Evolutionary conservation across 305 asterid genomes (phyloP).

Genomic region (Striga hermonthica): DNA sequence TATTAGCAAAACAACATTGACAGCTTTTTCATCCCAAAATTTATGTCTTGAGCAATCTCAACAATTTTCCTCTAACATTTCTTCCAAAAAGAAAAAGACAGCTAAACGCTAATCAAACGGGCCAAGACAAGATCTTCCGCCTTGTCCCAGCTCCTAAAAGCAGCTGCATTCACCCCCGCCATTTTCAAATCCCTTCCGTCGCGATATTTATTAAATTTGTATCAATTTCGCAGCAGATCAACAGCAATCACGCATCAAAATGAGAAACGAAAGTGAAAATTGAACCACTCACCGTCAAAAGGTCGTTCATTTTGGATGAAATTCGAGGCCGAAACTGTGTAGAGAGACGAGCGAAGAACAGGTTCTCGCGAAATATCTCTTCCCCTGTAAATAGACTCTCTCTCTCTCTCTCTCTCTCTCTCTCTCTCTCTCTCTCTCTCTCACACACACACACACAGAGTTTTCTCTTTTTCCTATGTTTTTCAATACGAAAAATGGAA

Average conservation of each 20-base stretch:
- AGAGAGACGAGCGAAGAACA: background rate
- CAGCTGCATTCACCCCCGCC: background rate
- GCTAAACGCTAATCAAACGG: constrained; percentile 11
- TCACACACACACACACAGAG: too few relatives aligned
- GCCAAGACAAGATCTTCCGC: background rate
- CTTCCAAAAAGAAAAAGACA: constrained; percentile 6
- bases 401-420: constrained; percentile 23
- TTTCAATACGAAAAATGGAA: too few relatives aligned
- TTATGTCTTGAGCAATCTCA: background rate
- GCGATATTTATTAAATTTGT: constrained; percentile 20
- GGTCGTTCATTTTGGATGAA: constrained; percentile 64
- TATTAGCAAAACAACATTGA: background rate
- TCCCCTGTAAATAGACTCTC: constrained; percentile 30
- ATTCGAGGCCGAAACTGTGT: background rate
- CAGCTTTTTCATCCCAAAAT: background rate
- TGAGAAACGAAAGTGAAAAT: background rate
- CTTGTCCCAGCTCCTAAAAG: constrained; percentile 32
- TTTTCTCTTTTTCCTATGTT: too few relatives aligned
- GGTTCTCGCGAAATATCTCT: constrained; percentile 29
- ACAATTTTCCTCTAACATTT: too few relatives aligned
- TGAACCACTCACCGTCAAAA: constrained; percentile 54
- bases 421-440: too few relatives aligned
- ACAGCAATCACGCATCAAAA: constrained; percentile 21
- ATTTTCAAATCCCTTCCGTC: too few relatives aligned
- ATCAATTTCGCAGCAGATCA: constrained; percentile 30